Base-by-base conservation (phyloP, 352 stramenopile genomes). In the Pythium rishiriense region DNA sequence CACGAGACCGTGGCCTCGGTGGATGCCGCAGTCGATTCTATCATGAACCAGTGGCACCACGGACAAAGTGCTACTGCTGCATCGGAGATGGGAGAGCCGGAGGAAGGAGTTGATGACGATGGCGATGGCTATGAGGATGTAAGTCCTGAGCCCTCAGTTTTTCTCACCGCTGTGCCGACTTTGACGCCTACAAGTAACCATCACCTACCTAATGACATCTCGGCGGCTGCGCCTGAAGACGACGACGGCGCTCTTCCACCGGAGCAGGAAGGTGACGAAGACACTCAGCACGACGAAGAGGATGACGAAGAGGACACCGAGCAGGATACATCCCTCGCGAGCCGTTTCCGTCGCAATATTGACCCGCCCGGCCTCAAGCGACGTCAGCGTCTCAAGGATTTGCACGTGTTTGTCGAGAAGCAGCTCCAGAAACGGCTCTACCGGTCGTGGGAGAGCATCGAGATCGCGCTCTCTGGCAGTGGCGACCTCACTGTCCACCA, bases 401-500 rank as follows among this genome's bases (percentile, higher is more conserved):
- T 91, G 21, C 81, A 89, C 29, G 63, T 69, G 0, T 91, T 87
- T 62, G 79, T 90, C 15, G 73, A 83, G 29, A 82, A 74, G 2
- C 81, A 90, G 46, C 63, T 91, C 0, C 79, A 89, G 59, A 89
- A 88, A 52, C 74, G 83, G n/a, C 67, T 91, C 24, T 78, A 77
- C 33, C 78, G 74, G 25, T 87, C 77, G 31, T 90, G 81, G 83
- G 83, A 88, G 42, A 85, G 77, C 3, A 90, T 91, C 54, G 79
- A 91, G 62, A 79, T 87, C 51, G 79, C 83, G 26, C 85, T 91
- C 57, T 68, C 75, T 0, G 79, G 79, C 1, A 88, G 79, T 47
- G 81, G 81, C 0, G 79, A 89, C n/a, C 83, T 91, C 63, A 87
- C 75, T 0, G 59, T 81, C 6, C 56, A 72, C 1, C 83, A 91